Conservation (phyloP, 2,329 filamentous ascomycete genomes). For the Lachnellula hyalina region DNA sequence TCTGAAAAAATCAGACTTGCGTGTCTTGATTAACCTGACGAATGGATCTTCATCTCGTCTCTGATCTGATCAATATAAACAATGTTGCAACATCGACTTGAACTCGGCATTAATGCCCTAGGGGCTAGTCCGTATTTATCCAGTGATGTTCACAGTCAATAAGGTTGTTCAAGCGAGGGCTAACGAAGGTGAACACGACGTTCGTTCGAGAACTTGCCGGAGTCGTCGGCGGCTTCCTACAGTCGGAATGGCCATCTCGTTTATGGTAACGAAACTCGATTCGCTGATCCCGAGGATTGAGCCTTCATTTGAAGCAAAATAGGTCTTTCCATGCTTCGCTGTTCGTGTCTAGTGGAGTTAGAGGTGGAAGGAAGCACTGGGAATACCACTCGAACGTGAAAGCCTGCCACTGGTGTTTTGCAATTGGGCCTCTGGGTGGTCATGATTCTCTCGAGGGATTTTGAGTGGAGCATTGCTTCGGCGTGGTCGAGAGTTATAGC, state of each 20-base stretch:
- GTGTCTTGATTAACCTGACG: conserved; percentile 79
- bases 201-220: neutral
- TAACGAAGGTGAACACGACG: neutral
- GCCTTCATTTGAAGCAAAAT: neutral
- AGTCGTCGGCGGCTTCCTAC: neutral
- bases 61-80: neutral
- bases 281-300: neutral
- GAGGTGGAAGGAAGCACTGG: neutral
- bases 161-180: neutral
- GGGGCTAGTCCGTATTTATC: neutral
- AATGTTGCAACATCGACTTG: neutral
- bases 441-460: conserved; percentile 72
- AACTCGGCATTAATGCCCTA: neutral
- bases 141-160: neutral
- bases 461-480: conserved; percentile 77
- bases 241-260: neutral
- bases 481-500: conserved; percentile 80
- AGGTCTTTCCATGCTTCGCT: neutral
- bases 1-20: conserved; percentile 73
- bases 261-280: neutral
- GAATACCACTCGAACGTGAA: neutral
- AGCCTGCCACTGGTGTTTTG: neutral
- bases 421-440: conserved; percentile 18
- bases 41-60: conserved; percentile 41
- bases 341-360: neutral